phyloP scores from a whole-genome alignment of 2,329 filamentous ascomycete species.

The Cladosporium sp. region DNA sequence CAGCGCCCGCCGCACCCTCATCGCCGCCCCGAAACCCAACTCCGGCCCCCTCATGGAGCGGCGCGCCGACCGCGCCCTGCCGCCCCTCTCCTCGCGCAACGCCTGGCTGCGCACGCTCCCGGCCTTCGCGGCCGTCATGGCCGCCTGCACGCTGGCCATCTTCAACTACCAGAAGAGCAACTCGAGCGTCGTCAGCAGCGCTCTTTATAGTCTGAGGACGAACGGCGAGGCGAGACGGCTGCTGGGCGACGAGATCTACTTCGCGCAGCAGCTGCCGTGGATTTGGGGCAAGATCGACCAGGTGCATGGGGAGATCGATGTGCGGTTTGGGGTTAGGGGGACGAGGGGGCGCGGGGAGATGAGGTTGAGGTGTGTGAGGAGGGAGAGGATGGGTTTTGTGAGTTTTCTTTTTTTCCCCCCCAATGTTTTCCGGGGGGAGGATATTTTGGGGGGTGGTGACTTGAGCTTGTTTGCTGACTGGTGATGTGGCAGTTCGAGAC shows the following conservation, averaged over 20 bases:
- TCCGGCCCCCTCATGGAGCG: conserved; percentile 48
- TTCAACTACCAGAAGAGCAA: conserved; percentile 99
- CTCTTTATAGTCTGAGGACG: conserved; percentile 85
- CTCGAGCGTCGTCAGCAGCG: conserved; percentile 69
- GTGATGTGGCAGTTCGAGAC: conserved; percentile 63
- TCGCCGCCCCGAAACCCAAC: conserved; percentile 45
- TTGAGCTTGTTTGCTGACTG: not conserved
- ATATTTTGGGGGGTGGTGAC: not conserved
- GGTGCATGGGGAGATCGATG: conserved; percentile 82
- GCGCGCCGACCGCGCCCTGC: conserved; percentile 48
- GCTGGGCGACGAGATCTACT: conserved; percentile 65
- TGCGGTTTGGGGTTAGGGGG: conserved; percentile 80
- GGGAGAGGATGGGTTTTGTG: conserved; percentile 54
- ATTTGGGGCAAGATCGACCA: conserved; percentile 72
- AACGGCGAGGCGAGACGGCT: conserved; percentile 65
- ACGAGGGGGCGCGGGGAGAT: conserved; percentile 65
- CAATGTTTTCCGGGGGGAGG: no score
- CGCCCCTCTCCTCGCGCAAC: conserved; percentile 31
- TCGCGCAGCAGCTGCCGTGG: conserved; percentile 44
- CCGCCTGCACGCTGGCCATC: conserved; percentile 70
- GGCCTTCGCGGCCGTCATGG: conserved; percentile 68
- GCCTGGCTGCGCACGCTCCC: conserved; percentile 59
- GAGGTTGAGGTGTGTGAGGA: conserved; percentile 71
- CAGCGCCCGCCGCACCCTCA: conserved; percentile 35
- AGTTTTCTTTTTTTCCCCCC: conserved; percentile 26